Evolutionary conservation across 768 basidiomycete genomes (phyloP), one percentile per base, ranked within the genome.

Genomic region (Termitomyces bulborhizus): DNA sequence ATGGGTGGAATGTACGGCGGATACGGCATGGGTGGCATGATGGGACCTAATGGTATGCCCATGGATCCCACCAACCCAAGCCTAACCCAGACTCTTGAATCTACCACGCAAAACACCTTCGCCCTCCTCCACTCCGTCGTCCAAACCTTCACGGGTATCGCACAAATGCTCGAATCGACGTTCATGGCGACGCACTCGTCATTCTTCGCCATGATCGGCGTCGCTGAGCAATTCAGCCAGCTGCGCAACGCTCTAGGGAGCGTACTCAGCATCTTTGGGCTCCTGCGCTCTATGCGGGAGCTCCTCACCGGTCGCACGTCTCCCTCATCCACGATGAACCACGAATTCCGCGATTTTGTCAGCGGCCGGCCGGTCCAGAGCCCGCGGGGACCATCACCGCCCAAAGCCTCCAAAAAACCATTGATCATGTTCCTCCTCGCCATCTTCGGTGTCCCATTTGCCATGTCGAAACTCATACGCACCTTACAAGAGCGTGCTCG

Each of bases 161-260:
- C 96, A 0, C 96, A 98, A 68, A 95, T 99, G 85, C 86, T 99
- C 66, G 96, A 98, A 69, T 87, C 84, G 34, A 98, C 96, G 5
- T 98, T 96, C 72, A 90, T 98, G 87, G 96, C 96, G 2, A 96
- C 93, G 0, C 93, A 96, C 69, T 93, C 90, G 0, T 89, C 86
- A 8, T 96, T 96, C 72, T 96, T 95, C 68, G 93, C 93, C 54
- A 93, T 96, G 87, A 93, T 95, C 49, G 91, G 93, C 58, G 96
- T 99, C 44, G 80, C 95, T 39, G 97, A 99, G 65, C 97, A 99
- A 66, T 88, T 99, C 64, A 85, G 85, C 3, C 91, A 93, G 62
- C 82, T 98, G 42, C 82, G 93, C 48, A 89, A 95, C 61, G 95
- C 93, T 12, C 80, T 98, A 15, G 95, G 93, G 24, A 94, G 94